Conservation (phyloP, 768 basidiomycete species). For the Lactifluus piperatus region DNA sequence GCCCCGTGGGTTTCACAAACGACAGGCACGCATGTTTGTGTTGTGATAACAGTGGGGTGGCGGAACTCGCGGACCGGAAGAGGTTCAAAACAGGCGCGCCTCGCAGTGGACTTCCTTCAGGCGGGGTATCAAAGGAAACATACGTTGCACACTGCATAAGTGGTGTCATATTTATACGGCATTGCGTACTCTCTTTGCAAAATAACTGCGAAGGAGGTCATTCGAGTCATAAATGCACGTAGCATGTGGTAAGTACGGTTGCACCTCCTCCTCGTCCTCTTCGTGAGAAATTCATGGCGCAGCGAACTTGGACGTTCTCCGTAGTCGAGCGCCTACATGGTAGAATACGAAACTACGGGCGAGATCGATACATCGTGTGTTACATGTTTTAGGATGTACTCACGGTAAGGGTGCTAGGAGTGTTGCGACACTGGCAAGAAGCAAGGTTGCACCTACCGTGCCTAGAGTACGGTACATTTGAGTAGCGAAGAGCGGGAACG, state of each 20-base stretch:
- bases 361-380: neutral
- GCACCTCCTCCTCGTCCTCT: too few relatives aligned
- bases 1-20: neutral
- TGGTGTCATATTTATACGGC: too few relatives aligned
- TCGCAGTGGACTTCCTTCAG: too few relatives aligned
- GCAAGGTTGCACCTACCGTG: slow-evolving; percentile 30
- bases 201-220: neutral
- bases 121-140: too few relatives aligned
- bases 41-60: too few relatives aligned
- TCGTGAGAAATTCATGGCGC: neutral
- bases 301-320: slow-evolving; percentile 2
- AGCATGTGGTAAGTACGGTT: neutral
- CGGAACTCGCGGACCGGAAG: neutral
- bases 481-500: slow-evolving; percentile 32
- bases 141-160: too few relatives aligned
- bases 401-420: slow-evolving; percentile 40
- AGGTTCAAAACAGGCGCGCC: neutral
- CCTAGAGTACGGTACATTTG: slow-evolving; percentile 32
- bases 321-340: neutral
- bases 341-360: neutral
- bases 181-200: too few relatives aligned
- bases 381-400: slow-evolving; percentile 21
- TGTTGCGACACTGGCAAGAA: slow-evolving; percentile 33
- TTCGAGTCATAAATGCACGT: neutral
- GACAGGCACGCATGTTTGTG: neutral